Evolutionary conservation across 1,139 yeast species (phyloP).

Genomic region (Saccharomyces hybrid): DNA sequence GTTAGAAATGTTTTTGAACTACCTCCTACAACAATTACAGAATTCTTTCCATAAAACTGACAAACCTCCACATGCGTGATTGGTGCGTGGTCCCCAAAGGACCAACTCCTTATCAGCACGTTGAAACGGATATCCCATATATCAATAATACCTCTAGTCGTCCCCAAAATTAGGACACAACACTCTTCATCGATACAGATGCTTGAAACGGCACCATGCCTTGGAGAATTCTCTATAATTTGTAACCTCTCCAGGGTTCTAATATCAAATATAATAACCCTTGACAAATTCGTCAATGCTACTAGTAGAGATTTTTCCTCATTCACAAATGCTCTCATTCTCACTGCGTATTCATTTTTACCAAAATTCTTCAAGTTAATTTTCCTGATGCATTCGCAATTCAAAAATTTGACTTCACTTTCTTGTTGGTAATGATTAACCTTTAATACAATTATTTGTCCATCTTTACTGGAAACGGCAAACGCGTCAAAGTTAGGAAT

Average conservation of each 20-base stretch:
- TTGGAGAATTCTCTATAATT: conserved; percentile 46
- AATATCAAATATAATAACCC: conserved; percentile 51
- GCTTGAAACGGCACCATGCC: conserved; percentile 58
- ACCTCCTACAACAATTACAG: conserved; percentile 60
- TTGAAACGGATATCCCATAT: conserved; percentile 79
- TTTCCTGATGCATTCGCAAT: conserved; percentile 30
- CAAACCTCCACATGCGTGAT: conserved; percentile 40
- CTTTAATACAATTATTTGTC: conserved; percentile 49
- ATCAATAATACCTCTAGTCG: conserved; percentile 62
- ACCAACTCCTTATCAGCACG: conserved; percentile 54
- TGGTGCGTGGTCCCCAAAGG: conserved; percentile 42
- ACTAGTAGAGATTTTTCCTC: conserved; percentile 35
- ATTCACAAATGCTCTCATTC: conserved; percentile 36
- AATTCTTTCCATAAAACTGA: conserved; percentile 8
- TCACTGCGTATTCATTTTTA: conserved; percentile 39
- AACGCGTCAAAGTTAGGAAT: conserved; percentile 58
- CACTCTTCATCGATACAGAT: conserved; percentile 49
- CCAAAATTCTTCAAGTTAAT: conserved; percentile 36
- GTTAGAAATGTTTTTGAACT: conserved; percentile 52
- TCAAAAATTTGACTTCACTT: conserved; percentile 29
- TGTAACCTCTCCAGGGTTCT: conserved; percentile 45
- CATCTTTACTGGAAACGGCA: conserved; percentile 62
- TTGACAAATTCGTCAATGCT: conserved; percentile 48
- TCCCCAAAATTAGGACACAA: conserved; percentile 67
- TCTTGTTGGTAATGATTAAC: conserved; percentile 42